Base-by-base conservation (phyloP, 2,329 filamentous ascomycete species). In the Lanzia echinophila region DNA sequence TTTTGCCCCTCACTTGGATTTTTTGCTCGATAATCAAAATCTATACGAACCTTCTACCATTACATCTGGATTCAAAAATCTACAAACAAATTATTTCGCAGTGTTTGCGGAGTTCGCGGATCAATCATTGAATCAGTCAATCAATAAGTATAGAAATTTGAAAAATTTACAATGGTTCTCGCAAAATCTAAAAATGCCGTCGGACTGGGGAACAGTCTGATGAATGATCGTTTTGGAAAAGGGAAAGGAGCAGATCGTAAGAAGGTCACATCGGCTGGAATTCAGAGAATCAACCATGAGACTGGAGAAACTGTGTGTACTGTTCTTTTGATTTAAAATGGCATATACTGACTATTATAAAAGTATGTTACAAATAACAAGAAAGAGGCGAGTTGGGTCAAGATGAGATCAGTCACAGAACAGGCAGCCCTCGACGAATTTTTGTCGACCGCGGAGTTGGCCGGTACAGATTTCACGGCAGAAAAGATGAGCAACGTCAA, bases 401-500 rank as follows among this genome's bases (percentile, higher is more conserved):
- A 97, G 78, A 97, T 99, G 94, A 90, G 92, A 75, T 96, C 90
- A 70, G 88, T 99, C 63, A 99, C 94, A 5, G 90, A 99, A 76
- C 94, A 99, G 73, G 91, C 87, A 62, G 91, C 91, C 43, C 83
- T 99, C 58, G 94, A 99, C 71, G 94, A 99, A 71, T 99, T 99
- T 71, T 76, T 99, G 60, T 88, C 87, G 54, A 99, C 94, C 1
- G 95, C 94, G 59, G 91, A 97, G 73, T 77, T 99, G 63, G 94
- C 94, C n/a, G 92, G 90, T 61, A 99, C 94, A 62, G 94, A 99
- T 70, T 99, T 99, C 72, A 97, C 92, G 1, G 95, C 94, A 28
- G 91, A 97, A 76, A 97, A 97, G 79, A 88, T 95, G 82, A 97
- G 92, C 74, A 97, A 95, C 68, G 88, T 97, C 72, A 96, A 96